Base-by-base conservation (phyloP, 2,329 filamentous ascomycete species). In the Hirsutella thompsonii region DNA sequence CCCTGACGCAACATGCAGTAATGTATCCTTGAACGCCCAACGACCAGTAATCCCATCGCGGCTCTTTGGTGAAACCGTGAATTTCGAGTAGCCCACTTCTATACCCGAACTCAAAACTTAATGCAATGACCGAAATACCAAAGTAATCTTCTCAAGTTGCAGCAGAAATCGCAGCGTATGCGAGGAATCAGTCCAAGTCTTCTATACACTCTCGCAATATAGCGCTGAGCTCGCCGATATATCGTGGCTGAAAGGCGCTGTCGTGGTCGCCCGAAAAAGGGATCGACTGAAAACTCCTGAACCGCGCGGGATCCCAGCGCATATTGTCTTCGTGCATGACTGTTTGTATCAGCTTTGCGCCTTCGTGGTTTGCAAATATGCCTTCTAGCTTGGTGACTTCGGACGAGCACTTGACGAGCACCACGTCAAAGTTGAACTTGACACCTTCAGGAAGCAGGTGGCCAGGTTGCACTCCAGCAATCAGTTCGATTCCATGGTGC, bases 221-320 rank as follows among this genome's bases (percentile, higher is more conserved):
- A 13, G 34, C 35, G 43, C 49, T 51, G 40, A 51, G 36, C 39
- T 51, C 49, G 16, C 43, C 46, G 18, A 51, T 45, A 36, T 41
- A 36, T 38, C 43, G 41, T 13, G 49, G 48, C 44, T 47, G 43
- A 37, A 51, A 52, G 9, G 49, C 49, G 6, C 48, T 42, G 37
- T 52, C 48, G 39, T 52, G 49, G 11, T 50, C 44, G 8, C 48
- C 49, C 36, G 48, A 49, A 26, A 52, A 52, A 2, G 49, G 47
- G 20, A 49, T 44, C 18, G 43, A 44, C 38, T 45, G 35, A 20
- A 52, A 52, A 33, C 42, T 49, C 26, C 41, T 37, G 28, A 52
- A 52, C 20, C 43, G 48, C 20, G 36, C 37, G 5, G 43, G 30
- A 16, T 52, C 42, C 49, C 49, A 52, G 4, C 46, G 44, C 49